Evolutionary conservation across 2,329 filamentous ascomycete species (phyloP).

Genomic region (Pseudogymnoascus sp.): DNA sequence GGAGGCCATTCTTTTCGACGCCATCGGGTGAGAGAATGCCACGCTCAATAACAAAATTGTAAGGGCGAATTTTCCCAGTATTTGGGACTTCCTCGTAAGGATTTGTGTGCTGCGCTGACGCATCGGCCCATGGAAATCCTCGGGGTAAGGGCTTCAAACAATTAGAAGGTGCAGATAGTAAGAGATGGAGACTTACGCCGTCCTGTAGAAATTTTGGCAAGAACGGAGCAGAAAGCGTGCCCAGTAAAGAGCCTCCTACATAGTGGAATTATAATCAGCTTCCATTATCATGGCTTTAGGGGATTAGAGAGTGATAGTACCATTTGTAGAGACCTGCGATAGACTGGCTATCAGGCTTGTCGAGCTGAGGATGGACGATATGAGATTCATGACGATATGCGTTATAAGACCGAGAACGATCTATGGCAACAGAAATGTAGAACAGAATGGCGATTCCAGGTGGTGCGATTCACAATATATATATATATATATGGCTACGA

Average conservation of each 20-base stretch:
- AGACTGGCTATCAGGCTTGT: not conserved
- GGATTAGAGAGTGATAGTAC: not conserved
- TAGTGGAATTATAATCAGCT: not conserved
- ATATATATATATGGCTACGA: not conserved
- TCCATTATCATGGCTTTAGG: not conserved
- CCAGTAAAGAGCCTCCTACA: not conserved
- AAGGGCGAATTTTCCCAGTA: not conserved
- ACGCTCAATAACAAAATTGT: not conserved
- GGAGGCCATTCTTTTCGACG: slow-evolving; percentile 24
- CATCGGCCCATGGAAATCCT: not conserved
- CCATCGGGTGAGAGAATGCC: slow-evolving; percentile 26
- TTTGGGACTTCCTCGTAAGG: not conserved
- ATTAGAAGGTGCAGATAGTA: not conserved
- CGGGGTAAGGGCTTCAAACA: not conserved
- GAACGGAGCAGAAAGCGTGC: not conserved
- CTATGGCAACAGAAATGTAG: not conserved
- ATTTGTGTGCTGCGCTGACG: not conserved
- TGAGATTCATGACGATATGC: not conserved
- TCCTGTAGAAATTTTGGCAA: not conserved
- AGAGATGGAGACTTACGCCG: not conserved
- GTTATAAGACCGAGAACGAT: not conserved
- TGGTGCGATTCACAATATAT: not conserved
- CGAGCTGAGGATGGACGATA: not conserved
- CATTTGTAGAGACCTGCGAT: not conserved
- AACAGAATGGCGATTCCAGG: not conserved